phyloP scores from a whole-genome alignment of 139 green algal species.

The Haematococcus sp. region DNA sequence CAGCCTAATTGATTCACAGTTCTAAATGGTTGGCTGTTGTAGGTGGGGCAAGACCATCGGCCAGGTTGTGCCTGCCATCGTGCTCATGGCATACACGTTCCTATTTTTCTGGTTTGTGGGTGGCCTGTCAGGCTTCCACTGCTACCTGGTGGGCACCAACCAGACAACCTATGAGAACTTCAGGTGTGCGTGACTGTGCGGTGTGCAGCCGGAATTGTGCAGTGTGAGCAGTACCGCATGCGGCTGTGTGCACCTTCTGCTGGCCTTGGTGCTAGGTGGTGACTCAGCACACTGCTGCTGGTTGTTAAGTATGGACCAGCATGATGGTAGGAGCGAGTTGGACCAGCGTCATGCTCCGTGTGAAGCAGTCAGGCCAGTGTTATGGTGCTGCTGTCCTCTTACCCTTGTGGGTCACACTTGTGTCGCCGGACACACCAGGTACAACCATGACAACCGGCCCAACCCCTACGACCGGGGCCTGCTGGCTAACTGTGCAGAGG shows the following conservation, averaged over 20 bases:
- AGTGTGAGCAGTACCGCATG: background rate
- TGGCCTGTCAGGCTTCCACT: constrained; percentile 89
- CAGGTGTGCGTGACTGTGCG: constrained; percentile 45
- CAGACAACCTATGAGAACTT: constrained; percentile 99
- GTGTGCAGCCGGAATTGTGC: background rate
- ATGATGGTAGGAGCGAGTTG: too few species aligned
- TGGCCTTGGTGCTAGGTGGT: background rate
- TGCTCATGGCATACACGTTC: constrained; percentile 72
- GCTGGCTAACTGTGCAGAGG: constrained; percentile 63
- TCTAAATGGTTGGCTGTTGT: background rate
- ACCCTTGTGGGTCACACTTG: too few species aligned
- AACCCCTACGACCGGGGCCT: constrained; percentile 71
- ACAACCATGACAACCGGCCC: constrained; percentile 42
- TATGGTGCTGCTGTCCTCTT: too few species aligned
- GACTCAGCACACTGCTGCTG: background rate
- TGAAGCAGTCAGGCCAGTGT: too few species aligned
- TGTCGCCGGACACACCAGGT: constrained; percentile 12
- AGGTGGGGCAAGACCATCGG: constrained; percentile 35
- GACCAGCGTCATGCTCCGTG: too few species aligned
- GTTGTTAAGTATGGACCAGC: too few species aligned
- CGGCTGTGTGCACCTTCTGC: background rate
- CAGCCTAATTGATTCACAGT: too few species aligned
- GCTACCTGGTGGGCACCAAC: constrained; percentile 86
- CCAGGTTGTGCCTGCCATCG: constrained; percentile 33
- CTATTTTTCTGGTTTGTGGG: constrained; percentile 91